These are phyloP conservation scores for Amanita phalloides DNA, from an alignment of 768 basidiomycete genomes.

Conservation along the genomic window DNA sequence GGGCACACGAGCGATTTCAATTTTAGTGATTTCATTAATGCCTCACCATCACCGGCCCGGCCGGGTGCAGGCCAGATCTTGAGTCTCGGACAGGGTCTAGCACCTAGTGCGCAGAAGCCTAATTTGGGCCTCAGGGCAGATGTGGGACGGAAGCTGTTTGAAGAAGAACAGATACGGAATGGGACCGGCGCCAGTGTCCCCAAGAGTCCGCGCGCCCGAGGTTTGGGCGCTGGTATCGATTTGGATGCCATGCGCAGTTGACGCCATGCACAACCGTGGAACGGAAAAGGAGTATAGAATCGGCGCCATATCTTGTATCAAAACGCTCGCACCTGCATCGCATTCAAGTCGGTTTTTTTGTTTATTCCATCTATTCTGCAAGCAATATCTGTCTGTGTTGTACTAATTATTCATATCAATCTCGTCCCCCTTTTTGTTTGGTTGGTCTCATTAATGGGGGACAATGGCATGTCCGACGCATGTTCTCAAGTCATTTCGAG, in stretches of 20 bases:
- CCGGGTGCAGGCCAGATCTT: conserved; percentile 7
- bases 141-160: conserved; percentile 58
- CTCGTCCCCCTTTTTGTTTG: not conserved
- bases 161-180: conserved; percentile 53
- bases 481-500: too few relatives aligned
- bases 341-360: conserved; percentile 1
- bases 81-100: conserved; percentile 4
- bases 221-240: conserved; percentile 34
- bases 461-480: too few relatives aligned
- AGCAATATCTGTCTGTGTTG: conserved; percentile 4
- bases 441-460: not conserved
- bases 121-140: conserved; percentile 49
- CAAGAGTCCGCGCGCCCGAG: conserved; percentile 17
- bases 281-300: not conserved
- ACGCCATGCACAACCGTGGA: conserved; percentile 4
- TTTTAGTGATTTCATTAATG: conserved; percentile 63
- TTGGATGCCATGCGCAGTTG: conserved; percentile 25
- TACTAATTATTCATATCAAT: conserved; percentile 2
- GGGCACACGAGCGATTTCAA: conserved; percentile 38
- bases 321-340: not conserved
- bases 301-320: not conserved
- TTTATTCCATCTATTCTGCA: conserved; percentile 6
- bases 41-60: conserved; percentile 52
- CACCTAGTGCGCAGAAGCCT: conserved; percentile 22
- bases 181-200: conserved; percentile 11